A percentile compares a stretch with the other conserved stretches of the same genome.
These are phyloP conservation scores for Neltuma alba DNA, from an alignment of 306 rosid genomes.

Conservation along the genomic window DNA sequence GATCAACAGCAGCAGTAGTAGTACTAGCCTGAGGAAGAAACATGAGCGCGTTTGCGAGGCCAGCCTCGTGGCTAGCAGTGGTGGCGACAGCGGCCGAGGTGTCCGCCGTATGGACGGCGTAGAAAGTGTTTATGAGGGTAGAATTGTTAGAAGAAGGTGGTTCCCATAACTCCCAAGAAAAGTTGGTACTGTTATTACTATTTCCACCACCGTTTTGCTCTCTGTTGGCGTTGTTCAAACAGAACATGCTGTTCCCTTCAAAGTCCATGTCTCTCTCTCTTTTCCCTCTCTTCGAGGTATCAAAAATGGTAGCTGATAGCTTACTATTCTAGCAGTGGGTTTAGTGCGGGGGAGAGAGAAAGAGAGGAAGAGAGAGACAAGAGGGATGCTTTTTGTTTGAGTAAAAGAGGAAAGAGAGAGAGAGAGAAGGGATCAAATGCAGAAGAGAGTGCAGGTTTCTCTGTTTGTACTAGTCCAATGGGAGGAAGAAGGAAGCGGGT, in stretches of 20 bases:
- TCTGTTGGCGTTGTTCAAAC: conserved; percentile 42
- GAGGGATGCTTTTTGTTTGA: conserved; percentile 22
- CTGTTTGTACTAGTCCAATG: conserved; percentile 17
- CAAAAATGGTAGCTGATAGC: background rate
- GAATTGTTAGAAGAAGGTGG: conserved; percentile 37
- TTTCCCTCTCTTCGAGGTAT: background rate
- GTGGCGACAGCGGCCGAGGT: background rate
- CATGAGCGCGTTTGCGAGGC: conserved; percentile 37
- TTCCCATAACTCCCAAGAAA: conserved; percentile 67
- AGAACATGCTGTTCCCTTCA: conserved; percentile 58
- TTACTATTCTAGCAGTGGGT: background rate
- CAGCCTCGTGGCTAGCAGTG: conserved; percentile 13
- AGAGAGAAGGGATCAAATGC: background rate
- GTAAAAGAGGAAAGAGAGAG: conserved; percentile 36
- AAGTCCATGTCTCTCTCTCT: conserved; percentile 52
- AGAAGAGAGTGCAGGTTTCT: background rate
- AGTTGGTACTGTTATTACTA: conserved; percentile 7
- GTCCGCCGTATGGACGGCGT: conserved; percentile 7
- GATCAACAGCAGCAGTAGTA: background rate
- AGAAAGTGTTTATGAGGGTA: conserved; percentile 23
- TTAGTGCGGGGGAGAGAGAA: background rate
- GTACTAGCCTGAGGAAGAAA: conserved; percentile 25
- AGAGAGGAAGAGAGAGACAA: conserved; percentile 13
- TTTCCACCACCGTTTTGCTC: conserved; percentile 49
- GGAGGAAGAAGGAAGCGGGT: background rate